Evolutionary conservation across 2,329 filamentous ascomycete species (phyloP), one percentile per base, ranked within the genome.

Genomic region (Grosmannia clavigera): DNA sequence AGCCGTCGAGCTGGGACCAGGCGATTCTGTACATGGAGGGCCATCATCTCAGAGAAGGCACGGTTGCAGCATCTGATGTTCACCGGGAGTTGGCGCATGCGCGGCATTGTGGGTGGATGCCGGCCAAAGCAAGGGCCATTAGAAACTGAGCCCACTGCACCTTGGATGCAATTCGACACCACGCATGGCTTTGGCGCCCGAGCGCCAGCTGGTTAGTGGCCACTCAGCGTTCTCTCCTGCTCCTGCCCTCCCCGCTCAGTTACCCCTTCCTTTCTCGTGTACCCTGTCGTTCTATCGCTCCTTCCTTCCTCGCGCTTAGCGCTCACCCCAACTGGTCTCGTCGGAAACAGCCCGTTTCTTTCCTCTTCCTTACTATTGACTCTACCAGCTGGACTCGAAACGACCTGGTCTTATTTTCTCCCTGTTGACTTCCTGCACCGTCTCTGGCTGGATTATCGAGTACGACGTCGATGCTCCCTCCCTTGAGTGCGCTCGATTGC

Each of bases 311-410:
- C 48, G 48, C 48, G 48, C 48, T 51, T 51, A 51, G 48, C 48
- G 48, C 48, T 51, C 48, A 51, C 38, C 48, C 25, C 48, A 51
- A 27, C 48, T 51, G 48, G 22, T 51, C 48, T 51, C 22, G 25
- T 27, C 48, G 48, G 48, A 27, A 27, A 25, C n/a, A 51, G 48
- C 14, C 48, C 38, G 22, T 33, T 33, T 33, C 16, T 27, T 25
- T 53, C 29, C 14, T 40, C 29, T 40, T 40, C 19, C 52, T 35
- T 27, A 29, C 33, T 31, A 5, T 56, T 29, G n/a, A 27, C 35
- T 56, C 19, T 56, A 25, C 54, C 54, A 55, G 54, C 54, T 43
- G 35, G 35, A 55, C 54, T 55, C 54, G 54, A 55, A 54, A 54
- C 29, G 16, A 35, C 33, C 22, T 27, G 29, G 38, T 22, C 40